Evolutionary conservation across 768 basidiomycete species (phyloP).

Genomic region (Suillus spraguei): DNA sequence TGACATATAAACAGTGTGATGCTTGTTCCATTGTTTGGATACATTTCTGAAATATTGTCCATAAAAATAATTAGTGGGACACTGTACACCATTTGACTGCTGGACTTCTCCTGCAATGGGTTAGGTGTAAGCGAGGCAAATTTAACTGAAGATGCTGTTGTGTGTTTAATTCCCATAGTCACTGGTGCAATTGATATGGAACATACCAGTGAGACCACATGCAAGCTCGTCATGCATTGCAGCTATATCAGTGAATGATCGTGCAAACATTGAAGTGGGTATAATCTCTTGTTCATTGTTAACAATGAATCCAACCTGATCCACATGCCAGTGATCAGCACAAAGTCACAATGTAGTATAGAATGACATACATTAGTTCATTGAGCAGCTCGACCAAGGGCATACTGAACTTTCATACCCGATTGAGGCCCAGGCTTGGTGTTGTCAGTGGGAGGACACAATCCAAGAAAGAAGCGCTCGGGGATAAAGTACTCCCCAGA

Average conservation of each 20-base stretch:
- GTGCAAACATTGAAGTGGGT: background rate
- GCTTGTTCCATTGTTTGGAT: conserved; percentile 49
- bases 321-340: no score
- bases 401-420: no score
- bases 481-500: no score
- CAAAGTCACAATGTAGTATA: no score
- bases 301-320: background rate
- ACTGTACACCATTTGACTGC: conserved; percentile 5
- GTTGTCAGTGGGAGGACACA: no score
- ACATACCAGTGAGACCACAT: conserved; percentile 11
- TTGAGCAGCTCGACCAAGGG: no score
- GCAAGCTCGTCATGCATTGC: background rate
- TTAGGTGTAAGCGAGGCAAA: conserved; percentile 12
- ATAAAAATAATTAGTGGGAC: conserved; percentile 12
- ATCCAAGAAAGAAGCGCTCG: no score
- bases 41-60: conserved; percentile 49
- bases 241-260: conserved; percentile 2
- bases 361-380: no score
- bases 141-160: no score
- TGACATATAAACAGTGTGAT: conserved; percentile 42
- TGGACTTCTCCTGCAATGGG: conserved; percentile 15
- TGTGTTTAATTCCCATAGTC: background rate
- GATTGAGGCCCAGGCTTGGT: no score
- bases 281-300: conserved; percentile 4
- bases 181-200: background rate